These are phyloP conservation scores for Calonectria fujianensis DNA, from an alignment of 2,329 filamentous ascomycete species.

Conservation along the genomic window DNA sequence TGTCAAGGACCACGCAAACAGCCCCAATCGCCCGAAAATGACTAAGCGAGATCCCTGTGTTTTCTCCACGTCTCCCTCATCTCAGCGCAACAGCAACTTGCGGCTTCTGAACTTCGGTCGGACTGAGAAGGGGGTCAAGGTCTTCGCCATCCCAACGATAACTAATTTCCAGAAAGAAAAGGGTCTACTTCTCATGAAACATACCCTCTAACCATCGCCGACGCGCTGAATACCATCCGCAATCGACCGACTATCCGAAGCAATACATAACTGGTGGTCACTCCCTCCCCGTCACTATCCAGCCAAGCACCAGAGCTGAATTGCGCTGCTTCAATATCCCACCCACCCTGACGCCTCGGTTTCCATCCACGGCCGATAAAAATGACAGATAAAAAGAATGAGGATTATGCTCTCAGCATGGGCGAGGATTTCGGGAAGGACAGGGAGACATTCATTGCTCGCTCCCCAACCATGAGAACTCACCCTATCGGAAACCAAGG, in stretches of 20 bases:
- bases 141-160: slow-evolving; percentile 22
- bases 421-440: slow-evolving; percentile 74
- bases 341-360: slow-evolving; percentile 45
- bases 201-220: neutral
- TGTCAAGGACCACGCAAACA: slow-evolving; percentile 25
- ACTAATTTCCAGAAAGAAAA: neutral
- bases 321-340: slow-evolving; percentile 17
- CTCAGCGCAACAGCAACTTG: slow-evolving; percentile 10
- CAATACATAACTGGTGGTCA: neutral
- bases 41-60: slow-evolving; percentile 36
- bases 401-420: slow-evolving; percentile 84
- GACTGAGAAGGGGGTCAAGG: slow-evolving; percentile 26
- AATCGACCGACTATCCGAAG: neutral
- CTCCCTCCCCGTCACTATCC: neutral
- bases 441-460: slow-evolving; percentile 70
- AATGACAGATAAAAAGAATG: slow-evolving; percentile 94
- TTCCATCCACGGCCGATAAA: slow-evolving; percentile 50
- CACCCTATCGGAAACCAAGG: slow-evolving; percentile 44
- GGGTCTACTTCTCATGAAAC: neutral
- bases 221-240: neutral
- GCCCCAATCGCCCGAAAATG: neutral
- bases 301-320: neutral
- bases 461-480: slow-evolving; percentile 44
- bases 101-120: slow-evolving; percentile 23
- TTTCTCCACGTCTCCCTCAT: slow-evolving; percentile 44